Evolutionary conservation across 140 eudicot genomes (phyloP), one percentile per base, ranked within the genome.

Genomic region (Anethum foeniculum): DNA sequence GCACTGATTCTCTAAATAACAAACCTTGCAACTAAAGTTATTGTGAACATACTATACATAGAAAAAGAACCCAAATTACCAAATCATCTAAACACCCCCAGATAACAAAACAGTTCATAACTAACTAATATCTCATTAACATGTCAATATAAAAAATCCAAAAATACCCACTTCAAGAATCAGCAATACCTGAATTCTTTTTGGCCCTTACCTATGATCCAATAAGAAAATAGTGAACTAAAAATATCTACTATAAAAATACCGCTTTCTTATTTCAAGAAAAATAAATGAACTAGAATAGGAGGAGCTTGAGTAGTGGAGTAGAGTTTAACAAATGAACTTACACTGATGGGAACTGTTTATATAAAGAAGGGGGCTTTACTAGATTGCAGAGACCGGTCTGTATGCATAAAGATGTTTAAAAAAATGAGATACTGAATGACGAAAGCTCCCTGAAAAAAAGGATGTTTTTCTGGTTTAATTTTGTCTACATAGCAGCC

Each of bases 371-470:
- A 25, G 81, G 75, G 60, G 47, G 27, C 64, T 43, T 64, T 36
- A 30, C 19, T 64, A 48, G 68, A 52, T 27, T 43, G 19, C 67
- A 14, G 32, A 41, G 4, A 27, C 47, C 27, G 76, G 64, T 44
- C 44, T 65, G 30, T 79, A 30, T 62, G 81, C 60, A 64, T 41
- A 56, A 78, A 58, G 28, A 38, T 52, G 48, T 21, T 71, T 41
- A 41, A 41, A 41, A 41, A 78, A 56, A 60, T 58, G 71, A 41
- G 81, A 79, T 43, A 38, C 58, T 52, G 52, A 44, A 79, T 60
- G 81, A 43, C 81, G 21, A 79, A 58, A 11, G 39, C 44, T 27
- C 48, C 58, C 58, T 5, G 0, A 4, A 79, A 25, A 34, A 60
- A 6, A 6, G 41, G 62, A 25, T 21, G 47, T 43, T 60, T 38